Conservation (phyloP, 768 basidiomycete genomes). For the Trametes villosa region DNA sequence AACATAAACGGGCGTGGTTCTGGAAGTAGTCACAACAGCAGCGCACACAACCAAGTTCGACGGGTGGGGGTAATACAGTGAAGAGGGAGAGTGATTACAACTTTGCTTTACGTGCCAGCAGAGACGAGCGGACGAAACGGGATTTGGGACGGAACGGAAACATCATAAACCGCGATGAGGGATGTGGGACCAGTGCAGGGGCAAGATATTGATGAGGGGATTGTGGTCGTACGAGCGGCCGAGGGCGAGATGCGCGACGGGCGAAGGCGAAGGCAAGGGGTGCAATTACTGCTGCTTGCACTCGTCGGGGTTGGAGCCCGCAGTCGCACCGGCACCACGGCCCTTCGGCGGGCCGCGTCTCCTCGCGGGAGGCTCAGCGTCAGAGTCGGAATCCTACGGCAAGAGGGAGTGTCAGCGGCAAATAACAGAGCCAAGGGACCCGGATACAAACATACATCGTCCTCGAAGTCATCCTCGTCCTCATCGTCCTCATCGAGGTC, state of each 20-base stretch:
- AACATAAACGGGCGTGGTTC: background rate
- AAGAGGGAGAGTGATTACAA: constrained; percentile 11
- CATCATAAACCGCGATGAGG: background rate
- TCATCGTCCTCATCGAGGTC: constrained; percentile 61
- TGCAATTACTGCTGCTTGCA: constrained; percentile 84
- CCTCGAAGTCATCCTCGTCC: constrained; percentile 58
- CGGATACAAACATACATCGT: constrained; percentile 49
- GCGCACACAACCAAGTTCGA: constrained; percentile 20
- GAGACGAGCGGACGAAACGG: background rate
- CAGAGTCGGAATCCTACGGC: constrained; percentile 69
- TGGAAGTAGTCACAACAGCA: constrained; percentile 10
- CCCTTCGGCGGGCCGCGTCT: constrained; percentile 64
- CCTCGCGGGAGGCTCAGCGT: constrained; percentile 63
- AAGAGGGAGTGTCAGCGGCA: constrained; percentile 10
- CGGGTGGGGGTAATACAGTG: constrained; percentile 19
- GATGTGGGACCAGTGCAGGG: background rate
- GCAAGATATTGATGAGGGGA: background rate
- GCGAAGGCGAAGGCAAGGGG: too few species aligned
- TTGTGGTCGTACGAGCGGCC: background rate
- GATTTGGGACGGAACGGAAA: background rate
- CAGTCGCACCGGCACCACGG: constrained; percentile 47
- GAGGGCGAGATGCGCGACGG: too few species aligned
- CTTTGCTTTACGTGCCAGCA: constrained; percentile 22
- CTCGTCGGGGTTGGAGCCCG: constrained; percentile 75
- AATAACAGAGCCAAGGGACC: background rate